Evolutionary conservation across 306 rosid genomes (phyloP).

Genomic region (Quercus bicolor): DNA sequence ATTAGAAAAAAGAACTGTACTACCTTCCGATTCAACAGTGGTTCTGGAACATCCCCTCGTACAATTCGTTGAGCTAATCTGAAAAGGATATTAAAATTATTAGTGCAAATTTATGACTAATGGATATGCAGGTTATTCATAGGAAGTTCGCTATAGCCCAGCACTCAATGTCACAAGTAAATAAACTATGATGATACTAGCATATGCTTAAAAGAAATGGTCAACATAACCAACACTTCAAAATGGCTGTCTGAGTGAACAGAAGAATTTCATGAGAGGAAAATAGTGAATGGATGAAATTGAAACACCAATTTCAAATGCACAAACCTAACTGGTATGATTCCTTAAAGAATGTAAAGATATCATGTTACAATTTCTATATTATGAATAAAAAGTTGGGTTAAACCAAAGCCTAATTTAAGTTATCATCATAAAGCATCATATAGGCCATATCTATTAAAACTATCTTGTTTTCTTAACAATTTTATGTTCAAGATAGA

Average conservation of each 20-base stretch:
- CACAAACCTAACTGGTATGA: neutral
- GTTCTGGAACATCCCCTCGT: slow-evolving; percentile 98
- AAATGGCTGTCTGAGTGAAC: neutral
- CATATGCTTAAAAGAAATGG: neutral
- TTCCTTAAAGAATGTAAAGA: neutral
- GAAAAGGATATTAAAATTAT: slow-evolving; percentile 19
- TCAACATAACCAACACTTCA: neutral
- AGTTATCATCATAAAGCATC: neutral
- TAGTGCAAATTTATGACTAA: slow-evolving; percentile 5
- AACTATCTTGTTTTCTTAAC: neutral
- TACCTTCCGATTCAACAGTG: slow-evolving; percentile 86
- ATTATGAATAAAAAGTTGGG: neutral
- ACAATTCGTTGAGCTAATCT: slow-evolving; percentile 97
- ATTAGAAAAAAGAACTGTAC: slow-evolving; percentile 1
- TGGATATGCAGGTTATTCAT: neutral
- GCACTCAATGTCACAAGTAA: neutral
- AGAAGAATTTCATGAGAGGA: neutral
- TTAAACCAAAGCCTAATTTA: neutral
- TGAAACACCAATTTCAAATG: neutral
- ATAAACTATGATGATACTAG: neutral
- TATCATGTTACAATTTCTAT: neutral
- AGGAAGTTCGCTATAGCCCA: neutral
- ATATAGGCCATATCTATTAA: neutral
- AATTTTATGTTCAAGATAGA: neutral
- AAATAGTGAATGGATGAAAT: neutral